phyloP scores from a whole-genome alignment of 257 asterid species.

The Verbascum thapsus region DNA sequence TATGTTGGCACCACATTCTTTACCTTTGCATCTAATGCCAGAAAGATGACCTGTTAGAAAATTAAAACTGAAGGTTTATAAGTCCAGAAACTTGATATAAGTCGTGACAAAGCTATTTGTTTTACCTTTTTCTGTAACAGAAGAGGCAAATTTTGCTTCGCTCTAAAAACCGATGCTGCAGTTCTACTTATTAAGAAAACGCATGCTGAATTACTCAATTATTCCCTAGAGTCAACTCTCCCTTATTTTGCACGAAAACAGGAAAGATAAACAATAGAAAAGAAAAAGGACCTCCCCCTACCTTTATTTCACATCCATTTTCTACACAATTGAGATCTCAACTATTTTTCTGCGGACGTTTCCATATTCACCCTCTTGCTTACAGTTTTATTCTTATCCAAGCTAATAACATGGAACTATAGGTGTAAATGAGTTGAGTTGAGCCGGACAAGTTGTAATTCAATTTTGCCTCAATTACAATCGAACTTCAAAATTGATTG shows the following conservation, averaged over 20 bases:
- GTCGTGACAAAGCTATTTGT: neutral
- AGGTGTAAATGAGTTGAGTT: too few relatives aligned
- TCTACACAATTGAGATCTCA: too few relatives aligned
- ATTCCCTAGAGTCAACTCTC: slow-evolving; percentile 31
- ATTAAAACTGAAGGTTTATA: slow-evolving; percentile 23
- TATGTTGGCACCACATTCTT: slow-evolving; percentile 67
- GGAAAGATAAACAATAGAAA: neutral
- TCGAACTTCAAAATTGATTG: too few relatives aligned
- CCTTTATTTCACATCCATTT: slow-evolving; percentile 13
- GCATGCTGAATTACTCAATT: too few relatives aligned
- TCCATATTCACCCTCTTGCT: too few relatives aligned
- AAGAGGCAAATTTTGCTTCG: neutral
- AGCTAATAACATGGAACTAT: too few relatives aligned
- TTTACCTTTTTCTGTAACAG: too few relatives aligned
- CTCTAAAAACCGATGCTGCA: neutral
- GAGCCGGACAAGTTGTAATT: too few relatives aligned
- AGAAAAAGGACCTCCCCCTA: neutral
- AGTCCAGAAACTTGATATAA: too few relatives aligned
- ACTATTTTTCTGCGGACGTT: too few relatives aligned
- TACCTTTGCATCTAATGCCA: slow-evolving; percentile 65
- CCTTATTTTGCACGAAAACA: slow-evolving; percentile 18
- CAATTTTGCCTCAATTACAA: too few relatives aligned
- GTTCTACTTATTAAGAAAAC: neutral
- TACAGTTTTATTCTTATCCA: too few relatives aligned
- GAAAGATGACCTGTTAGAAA: slow-evolving; percentile 74